phyloP scores from a whole-genome alignment of 306 rosid species.

The Castanea mollissima region DNA sequence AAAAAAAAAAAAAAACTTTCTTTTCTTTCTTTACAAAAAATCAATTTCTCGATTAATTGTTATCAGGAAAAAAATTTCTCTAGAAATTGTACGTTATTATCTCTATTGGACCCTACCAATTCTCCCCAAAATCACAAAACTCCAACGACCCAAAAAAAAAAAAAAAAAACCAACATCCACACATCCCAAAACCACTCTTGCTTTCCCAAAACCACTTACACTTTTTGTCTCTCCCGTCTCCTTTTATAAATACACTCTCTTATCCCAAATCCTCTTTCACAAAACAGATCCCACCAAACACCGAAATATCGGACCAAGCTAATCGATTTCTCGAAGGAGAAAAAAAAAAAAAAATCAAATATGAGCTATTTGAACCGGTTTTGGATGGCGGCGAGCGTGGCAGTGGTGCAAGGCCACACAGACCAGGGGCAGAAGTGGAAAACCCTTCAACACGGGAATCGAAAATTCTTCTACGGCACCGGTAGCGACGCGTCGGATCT shows the following conservation, averaged over 20 bases:
- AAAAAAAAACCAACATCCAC: not conserved
- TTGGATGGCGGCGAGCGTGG: conserved; percentile 76
- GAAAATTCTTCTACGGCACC: conserved; percentile 37
- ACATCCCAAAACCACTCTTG: conserved; percentile 18
- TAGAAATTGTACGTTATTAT: not conserved
- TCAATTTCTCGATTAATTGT: not conserved
- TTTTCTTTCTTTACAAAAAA: too few relatives aligned
- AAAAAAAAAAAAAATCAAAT: not conserved
- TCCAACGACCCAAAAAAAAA: not conserved
- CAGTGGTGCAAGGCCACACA: conserved; percentile 60
- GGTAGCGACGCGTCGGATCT: conserved; percentile 32
- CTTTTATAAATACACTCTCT: conserved; percentile 5
- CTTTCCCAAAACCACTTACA: not conserved
- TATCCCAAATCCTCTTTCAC: fast-evolving
- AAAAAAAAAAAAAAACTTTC: too few relatives aligned
- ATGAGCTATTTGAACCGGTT: conserved; percentile 63
- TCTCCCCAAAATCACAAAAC: not conserved
- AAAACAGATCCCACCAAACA: not conserved
- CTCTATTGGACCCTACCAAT: not conserved
- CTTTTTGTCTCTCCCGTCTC: not conserved
- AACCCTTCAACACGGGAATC: conserved; percentile 47
- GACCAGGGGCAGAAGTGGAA: conserved; percentile 59
- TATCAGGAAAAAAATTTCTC: too few relatives aligned
- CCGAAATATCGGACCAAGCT: not conserved
- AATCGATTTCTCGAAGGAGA: too few relatives aligned